Conservation (phyloP, 2,329 filamentous ascomycete genomes). For the Parastagonospora avenae region DNA sequence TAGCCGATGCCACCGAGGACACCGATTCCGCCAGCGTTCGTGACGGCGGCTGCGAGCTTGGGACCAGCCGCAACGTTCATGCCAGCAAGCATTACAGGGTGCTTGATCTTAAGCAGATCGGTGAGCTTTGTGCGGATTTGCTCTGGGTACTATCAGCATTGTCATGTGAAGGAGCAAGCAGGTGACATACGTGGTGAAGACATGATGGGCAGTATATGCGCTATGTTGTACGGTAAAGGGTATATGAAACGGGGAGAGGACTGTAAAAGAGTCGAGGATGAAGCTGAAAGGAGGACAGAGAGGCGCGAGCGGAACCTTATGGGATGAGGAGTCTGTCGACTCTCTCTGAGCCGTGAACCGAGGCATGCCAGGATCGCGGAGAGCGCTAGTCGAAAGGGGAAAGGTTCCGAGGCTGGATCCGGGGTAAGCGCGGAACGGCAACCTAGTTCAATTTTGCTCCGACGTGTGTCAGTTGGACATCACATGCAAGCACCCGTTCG, state of each 20-base stretch:
- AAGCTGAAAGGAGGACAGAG: constrained; percentile 10
- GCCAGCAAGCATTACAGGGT: constrained; percentile 92
- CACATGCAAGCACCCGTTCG: constrained; percentile 18
- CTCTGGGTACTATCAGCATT: constrained; percentile 59
- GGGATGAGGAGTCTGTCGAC: constrained; percentile 24
- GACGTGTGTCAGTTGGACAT: constrained; percentile 11
- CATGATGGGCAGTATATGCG: constrained; percentile 57
- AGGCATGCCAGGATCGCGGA: constrained; percentile 25
- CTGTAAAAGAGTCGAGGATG: constrained; percentile 4
- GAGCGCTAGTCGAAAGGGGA: constrained; percentile 11
- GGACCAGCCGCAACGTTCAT: constrained; percentile 99
- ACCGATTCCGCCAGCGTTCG: constrained; percentile 94
- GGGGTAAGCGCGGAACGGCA: constrained; percentile 12
- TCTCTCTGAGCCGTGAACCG: constrained; percentile 28
- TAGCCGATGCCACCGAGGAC: constrained; percentile 96
- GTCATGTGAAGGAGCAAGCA: constrained; percentile 21
- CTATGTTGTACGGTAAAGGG: not conserved
- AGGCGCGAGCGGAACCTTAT: constrained; percentile 21
- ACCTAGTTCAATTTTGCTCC: constrained; percentile 13
- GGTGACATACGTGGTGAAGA: constrained; percentile 75
- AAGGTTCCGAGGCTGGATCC: constrained; percentile 8
- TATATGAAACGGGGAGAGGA: constrained; percentile 1
- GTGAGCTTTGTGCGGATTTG: constrained; percentile 89
- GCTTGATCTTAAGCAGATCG: constrained; percentile 97
- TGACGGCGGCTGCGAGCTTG: constrained; percentile 93